Conservation (phyloP, 1,284 basidiomycete genomes). For the Ustilago curta region DNA sequence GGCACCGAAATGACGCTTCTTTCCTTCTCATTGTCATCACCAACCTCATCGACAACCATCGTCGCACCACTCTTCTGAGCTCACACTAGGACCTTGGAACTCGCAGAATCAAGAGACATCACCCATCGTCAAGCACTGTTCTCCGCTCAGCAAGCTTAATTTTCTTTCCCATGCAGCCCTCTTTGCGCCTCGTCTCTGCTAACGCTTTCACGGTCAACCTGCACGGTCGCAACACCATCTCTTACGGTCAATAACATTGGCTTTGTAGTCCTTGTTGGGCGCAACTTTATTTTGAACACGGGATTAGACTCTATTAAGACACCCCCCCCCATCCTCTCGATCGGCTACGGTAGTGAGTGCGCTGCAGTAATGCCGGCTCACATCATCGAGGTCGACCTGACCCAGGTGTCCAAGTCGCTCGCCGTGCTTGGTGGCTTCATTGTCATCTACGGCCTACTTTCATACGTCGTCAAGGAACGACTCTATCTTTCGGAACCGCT, state of each 20-base stretch:
- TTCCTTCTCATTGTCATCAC: neutral
- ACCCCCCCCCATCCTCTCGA: too few relatives aligned
- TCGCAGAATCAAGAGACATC: constrained; percentile 1
- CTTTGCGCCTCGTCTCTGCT: constrained; percentile 15
- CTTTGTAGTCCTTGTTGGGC: constrained; percentile 33
- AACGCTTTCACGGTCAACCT: constrained; percentile 27
- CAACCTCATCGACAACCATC: neutral
- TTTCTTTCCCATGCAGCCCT: constrained; percentile 32
- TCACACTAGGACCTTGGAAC: constrained; percentile 9
- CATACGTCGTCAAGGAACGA: constrained; percentile 63
- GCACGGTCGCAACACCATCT: constrained; percentile 24
- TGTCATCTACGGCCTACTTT: constrained; percentile 66
- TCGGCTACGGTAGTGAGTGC: neutral
- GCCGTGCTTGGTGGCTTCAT: constrained; percentile 66
- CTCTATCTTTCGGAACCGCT: constrained; percentile 67
- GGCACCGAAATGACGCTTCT: neutral
- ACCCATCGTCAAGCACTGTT: constrained; percentile 16
- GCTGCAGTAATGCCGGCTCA: constrained; percentile 40
- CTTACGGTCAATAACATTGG: constrained; percentile 41
- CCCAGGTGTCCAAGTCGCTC: constrained; percentile 61
- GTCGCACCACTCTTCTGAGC: neutral
- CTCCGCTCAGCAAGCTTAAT: constrained; percentile 18
- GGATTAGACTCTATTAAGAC: too few relatives aligned
- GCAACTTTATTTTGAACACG: constrained; percentile 10
- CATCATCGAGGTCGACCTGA: constrained; percentile 60